Conservation (phyloP, 345 rosid species). For the Euphorbia peplus region DNA sequence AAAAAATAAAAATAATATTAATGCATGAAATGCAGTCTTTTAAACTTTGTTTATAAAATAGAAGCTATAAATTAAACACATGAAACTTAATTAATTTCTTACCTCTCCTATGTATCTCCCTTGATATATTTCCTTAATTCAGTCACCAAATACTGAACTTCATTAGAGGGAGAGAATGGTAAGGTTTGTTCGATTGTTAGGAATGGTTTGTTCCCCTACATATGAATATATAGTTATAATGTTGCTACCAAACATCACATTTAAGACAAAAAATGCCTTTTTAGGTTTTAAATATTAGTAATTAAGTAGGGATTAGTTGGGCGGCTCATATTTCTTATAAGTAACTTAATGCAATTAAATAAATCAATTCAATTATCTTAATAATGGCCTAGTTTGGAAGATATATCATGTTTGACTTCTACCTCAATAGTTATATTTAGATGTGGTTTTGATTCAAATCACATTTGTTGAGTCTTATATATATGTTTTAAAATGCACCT, state of each 20-base stretch:
- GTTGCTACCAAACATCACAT: not conserved
- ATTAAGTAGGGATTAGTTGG: not conserved
- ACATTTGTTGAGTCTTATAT: no score
- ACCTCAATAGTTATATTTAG: no score
- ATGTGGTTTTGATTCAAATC: no score
- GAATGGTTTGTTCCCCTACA: conserved; percentile 7
- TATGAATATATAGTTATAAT: not conserved
- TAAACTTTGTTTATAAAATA: no score
- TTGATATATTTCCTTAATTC: not conserved
- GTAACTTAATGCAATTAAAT: no score
- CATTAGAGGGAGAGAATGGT: not conserved
- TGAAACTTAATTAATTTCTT: not conserved
- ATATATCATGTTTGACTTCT: no score
- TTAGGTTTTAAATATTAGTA: not conserved
- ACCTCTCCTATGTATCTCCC: not conserved
- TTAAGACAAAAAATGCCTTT: not conserved
- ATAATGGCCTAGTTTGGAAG: no score
- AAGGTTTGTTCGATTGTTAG: conserved; percentile 21
- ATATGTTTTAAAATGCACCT: no score
- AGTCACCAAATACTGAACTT: not conserved
- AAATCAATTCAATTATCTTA: no score
- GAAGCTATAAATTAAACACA: no score
- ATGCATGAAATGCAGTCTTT: no score
- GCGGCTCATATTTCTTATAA: not conserved
- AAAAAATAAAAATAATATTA: no score